A percentile compares a stretch with the other conserved stretches of the same genome.
phyloP scores from a whole-genome alignment of 495 filamentous ascomycete genomes.

The Penicillium mononematosum region DNA sequence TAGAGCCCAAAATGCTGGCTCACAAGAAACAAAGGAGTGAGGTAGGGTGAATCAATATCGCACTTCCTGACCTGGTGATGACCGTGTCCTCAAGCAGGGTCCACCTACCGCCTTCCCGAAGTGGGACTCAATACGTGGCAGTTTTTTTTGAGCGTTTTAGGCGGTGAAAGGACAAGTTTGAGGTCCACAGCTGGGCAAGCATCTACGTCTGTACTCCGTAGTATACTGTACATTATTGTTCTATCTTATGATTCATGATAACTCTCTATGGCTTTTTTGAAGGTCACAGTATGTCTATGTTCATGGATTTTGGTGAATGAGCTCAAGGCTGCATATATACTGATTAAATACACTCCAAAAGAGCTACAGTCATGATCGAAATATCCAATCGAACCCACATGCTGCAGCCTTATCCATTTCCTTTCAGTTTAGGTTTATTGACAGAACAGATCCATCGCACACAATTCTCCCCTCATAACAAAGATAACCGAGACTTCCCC shows the following conservation, averaged over 20 bases:
- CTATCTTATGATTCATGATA: neutral
- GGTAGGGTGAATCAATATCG: slow-evolving; percentile 20
- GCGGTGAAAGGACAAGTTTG: slow-evolving; percentile 18
- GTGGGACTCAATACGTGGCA: slow-evolving; percentile 7
- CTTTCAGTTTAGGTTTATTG: slow-evolving; percentile 3
- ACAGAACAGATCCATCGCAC: slow-evolving; percentile 11
- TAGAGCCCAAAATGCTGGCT: slow-evolving; percentile 24
- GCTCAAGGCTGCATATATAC: slow-evolving; percentile 14
- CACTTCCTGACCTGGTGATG: slow-evolving; percentile 36
- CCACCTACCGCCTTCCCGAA: slow-evolving; percentile 24
- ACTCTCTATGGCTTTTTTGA: neutral
- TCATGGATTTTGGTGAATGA: neutral
- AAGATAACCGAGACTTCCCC: slow-evolving; percentile 3
- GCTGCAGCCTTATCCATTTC: slow-evolving; percentile 2
- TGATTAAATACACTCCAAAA: slow-evolving; percentile 4
- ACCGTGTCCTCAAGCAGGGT: slow-evolving; percentile 32
- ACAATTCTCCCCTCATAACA: slow-evolving; percentile 2
- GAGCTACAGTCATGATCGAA: slow-evolving; percentile 11
- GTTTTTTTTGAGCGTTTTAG: slow-evolving; percentile 14
- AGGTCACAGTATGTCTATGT: neutral
- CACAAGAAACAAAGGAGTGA: slow-evolving; percentile 32
- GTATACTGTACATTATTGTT: neutral
- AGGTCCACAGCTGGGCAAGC: neutral
- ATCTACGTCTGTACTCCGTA: too few species aligned
- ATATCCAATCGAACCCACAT: slow-evolving; percentile 10